Percentiles rank a stretch among this genome's conserved stretches.
These are phyloP conservation scores for Groenewaldozyma auringiensis DNA, from an alignment of 1,139 yeast genomes.

Conservation along the genomic window DNA sequence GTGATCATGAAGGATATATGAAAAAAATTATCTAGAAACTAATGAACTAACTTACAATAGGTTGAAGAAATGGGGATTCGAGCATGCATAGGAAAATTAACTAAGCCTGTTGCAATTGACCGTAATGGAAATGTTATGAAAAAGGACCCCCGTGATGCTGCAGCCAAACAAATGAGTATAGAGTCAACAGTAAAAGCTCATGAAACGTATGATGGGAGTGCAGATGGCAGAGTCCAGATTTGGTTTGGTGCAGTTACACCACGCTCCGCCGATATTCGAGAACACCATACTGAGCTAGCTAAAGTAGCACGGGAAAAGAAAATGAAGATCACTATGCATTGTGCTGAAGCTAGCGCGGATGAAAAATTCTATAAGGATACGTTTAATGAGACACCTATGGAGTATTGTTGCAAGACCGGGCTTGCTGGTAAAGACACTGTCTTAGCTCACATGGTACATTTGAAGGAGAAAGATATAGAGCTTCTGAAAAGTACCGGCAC, in stretches of 20 bases:
- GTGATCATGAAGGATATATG: no score
- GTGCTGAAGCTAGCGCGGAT: constrained; percentile 8
- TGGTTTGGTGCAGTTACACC: constrained; percentile 12
- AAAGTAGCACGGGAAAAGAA: constrained; percentile 2
- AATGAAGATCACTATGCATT: constrained; percentile 10
- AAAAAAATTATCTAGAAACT: not conserved
- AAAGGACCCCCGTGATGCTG: constrained; percentile 5
- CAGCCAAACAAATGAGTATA: constrained; percentile 1
- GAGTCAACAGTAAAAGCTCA: constrained; percentile 2
- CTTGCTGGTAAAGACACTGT: constrained; percentile 8
- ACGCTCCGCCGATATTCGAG: constrained; percentile 6
- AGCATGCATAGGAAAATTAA: constrained; percentile 7
- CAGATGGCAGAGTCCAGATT: constrained; percentile 8
- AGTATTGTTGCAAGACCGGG: constrained; percentile 7
- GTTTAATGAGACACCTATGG: constrained; percentile 8
- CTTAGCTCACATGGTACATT: constrained; percentile 9
- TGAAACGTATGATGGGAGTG: constrained; percentile 5
- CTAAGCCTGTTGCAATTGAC: constrained; percentile 4
- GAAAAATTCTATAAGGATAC: constrained; percentile 5
- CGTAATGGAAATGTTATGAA: constrained; percentile 3
- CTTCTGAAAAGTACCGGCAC: constrained; percentile 6
- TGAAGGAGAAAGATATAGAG: constrained; percentile 6
- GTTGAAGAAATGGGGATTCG: constrained; percentile 6
- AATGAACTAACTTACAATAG: not conserved
- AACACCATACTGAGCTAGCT: constrained; percentile 4